Conservation (phyloP, 1,284 basidiomycete genomes). For the Microbotryum intermedium region DNA sequence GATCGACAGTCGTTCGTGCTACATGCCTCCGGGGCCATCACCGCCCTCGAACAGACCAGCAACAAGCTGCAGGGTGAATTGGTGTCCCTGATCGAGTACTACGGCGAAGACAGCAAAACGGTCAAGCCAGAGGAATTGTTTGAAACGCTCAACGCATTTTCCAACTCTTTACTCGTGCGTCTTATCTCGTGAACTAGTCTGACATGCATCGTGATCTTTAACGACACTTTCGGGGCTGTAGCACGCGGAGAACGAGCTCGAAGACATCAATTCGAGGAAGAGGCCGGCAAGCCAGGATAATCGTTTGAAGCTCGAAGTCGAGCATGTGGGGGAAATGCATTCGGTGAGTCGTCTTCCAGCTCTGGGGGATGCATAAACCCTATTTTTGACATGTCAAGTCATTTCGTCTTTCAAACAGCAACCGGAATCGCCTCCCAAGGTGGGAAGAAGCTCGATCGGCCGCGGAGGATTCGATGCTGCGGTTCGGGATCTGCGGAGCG, state of each 20-base stretch:
- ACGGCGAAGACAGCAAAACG: conserved; percentile 60
- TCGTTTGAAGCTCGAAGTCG: background rate
- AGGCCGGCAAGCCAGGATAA: conserved; percentile 28
- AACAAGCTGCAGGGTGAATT: conserved; percentile 53
- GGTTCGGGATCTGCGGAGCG: conserved; percentile 64
- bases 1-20: conserved; percentile 51
- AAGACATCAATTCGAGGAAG: conserved; percentile 45
- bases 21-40: conserved; percentile 49
- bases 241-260: conserved; percentile 46
- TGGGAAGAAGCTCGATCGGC: conserved; percentile 48
- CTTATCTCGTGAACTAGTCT: background rate
- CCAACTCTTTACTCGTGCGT: conserved; percentile 9
- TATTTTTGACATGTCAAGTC: too few species aligned
- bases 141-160: conserved; percentile 59
- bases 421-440: too few species aligned
- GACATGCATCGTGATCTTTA: too few species aligned
- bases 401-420: too few species aligned
- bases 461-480: conserved; percentile 71
- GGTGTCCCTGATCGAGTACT: conserved; percentile 54
- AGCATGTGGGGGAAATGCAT: too few species aligned
- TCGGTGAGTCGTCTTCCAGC: too few species aligned
- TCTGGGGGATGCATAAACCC: too few species aligned
- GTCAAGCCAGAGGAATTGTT: conserved; percentile 72
- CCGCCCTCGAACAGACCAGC: conserved; percentile 57
- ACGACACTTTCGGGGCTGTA: conserved; percentile 36